Base-by-base conservation (phyloP, 805 yeast species). In the Candida broadrunensis region DNA sequence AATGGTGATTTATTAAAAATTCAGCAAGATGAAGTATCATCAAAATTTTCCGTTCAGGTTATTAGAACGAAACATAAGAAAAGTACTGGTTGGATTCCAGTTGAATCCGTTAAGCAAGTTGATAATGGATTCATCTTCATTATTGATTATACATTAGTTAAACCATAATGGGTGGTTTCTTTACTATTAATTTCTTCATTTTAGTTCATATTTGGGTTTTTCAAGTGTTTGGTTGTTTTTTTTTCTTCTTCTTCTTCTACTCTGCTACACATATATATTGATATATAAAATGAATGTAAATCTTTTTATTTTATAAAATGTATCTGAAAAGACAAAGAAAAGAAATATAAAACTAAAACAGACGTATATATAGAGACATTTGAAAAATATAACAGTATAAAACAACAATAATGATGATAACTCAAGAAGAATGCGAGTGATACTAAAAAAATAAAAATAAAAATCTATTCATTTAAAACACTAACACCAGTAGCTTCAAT, bases 401-500 rank as follows among this genome's bases (percentile, higher is more conserved):
- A 33, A 8, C 5, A 20, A 20, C 17, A 33, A 11, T 5, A 19
- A 33, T 5, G 19, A 14, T 5, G 14, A 18, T 8, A 13, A 26
- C 29, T 11, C 12, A 26, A n/a, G 12, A 26, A 26, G 29, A 26
- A 21, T 7, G 25, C 6, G 25, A 21, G 25, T 7, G 11, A 21
- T 6, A 21, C 9, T 7, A 11, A 21, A 21, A 21, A 11, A 21
- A 35, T 33, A n/a, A n/a, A n/a, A 21, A 21, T 21, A 35, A 33
- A 35, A 16, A 21, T 36, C 39, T 36, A 25, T 35, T 39, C 18
- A 6, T 42, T 44, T 27, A 47, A 38, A 18, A 45, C 42, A 45
- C 61, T 58, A 15, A 81, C 79, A 6, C 88, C 88, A 8, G 80
- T 72, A 48, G 80, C 85, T 49, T 76, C 82, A 16, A 61, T 61